phyloP scores from a whole-genome alignment of 2,329 filamentous ascomycete species.

The Pseudogymnoascus sp. region DNA sequence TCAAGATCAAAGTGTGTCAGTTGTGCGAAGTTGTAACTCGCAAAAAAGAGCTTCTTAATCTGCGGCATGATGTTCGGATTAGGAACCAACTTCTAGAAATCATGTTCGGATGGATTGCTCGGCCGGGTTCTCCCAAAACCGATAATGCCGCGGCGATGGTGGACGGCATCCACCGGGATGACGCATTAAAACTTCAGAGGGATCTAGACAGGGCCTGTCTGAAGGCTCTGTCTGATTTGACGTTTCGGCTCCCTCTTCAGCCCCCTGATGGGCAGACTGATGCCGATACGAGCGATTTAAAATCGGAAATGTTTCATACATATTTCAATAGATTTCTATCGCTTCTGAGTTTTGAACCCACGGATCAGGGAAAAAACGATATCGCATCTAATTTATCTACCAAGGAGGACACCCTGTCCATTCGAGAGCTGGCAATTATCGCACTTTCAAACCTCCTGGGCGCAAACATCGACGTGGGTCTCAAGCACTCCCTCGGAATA shows the following conservation, averaged over 20 bases:
- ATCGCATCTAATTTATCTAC: conserved; percentile 30
- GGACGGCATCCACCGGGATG: conserved; percentile 45
- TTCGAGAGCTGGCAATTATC: conserved; percentile 56
- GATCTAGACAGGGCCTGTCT: conserved; percentile 61
- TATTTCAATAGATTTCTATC: conserved; percentile 65
- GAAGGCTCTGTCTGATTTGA: conserved; percentile 56
- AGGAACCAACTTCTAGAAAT: conserved; percentile 61
- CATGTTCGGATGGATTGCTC: conserved; percentile 61
- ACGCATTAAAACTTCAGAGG: conserved; percentile 49
- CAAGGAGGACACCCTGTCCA: conserved; percentile 48
- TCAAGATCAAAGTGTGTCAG: conserved; percentile 64
- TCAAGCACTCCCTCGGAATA: conserved; percentile 63
- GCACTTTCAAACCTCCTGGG: conserved; percentile 63
- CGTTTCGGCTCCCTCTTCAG: conserved; percentile 58
- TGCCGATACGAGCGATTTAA: conserved; percentile 58
- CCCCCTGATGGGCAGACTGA: conserved; percentile 58
- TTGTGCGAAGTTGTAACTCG: conserved; percentile 57
- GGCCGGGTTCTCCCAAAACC: conserved; percentile 45
- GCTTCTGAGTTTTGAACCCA: conserved; percentile 51
- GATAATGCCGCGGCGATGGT: conserved; percentile 35
- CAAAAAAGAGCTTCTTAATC: conserved; percentile 60
- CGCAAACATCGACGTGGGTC: conserved; percentile 62
- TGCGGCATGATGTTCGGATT: conserved; percentile 61
- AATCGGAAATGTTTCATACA: conserved; percentile 63
- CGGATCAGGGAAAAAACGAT: conserved; percentile 39